Base-by-base conservation (phyloP, 164 flowering plant species). In the Nymphaea thermarum region DNA sequence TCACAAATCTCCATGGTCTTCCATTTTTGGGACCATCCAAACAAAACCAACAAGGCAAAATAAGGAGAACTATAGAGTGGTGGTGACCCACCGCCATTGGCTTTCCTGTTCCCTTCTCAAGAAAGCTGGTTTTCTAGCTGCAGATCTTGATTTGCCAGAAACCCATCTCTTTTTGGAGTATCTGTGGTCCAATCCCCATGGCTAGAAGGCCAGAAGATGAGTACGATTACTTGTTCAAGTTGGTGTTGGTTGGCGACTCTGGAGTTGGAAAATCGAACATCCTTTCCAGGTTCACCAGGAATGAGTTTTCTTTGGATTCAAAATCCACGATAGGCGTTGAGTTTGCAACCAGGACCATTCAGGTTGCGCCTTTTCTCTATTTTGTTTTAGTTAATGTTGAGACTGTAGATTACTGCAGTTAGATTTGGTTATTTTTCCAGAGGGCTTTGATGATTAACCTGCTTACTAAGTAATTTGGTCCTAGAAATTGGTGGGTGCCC, bases 271-370 rank as follows among this genome's bases (percentile, higher is more conserved):
- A 71, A 51, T 71, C 73, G 10, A 71, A 71, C 67, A 67, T 71
- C 59, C 73, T 71, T 36, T 71, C 73, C 43, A 44, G 73, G 17
- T 71, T 71, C 65, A 63, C 83, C 45, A 81, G 89, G 70, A 87
- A 87, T 73, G 91, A 85, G 81, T 87, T 87, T 69, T 81, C 84
- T 66, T 78, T 87, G 78, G 88, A 86, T 65, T 86, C 91, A 73
- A 86, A 86, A 71, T 86, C 91, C 74, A 86, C 91, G 65, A 86
- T 86, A 65, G 90, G 90, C 70, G 90, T 86, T 64, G 91, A 87
- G 76, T 85, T 87, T 76, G 88, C 87, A 63, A 87, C 92, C 15
- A 83, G 92, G 17, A 84, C 89, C 25, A 85, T 87, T 68, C 88
- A 83, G 78, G 91, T 82, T 10, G 2, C 60, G 25, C 60, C 70